These are phyloP conservation scores for Vanilla planifolia DNA, from an alignment of 106 monocot species.

Conservation along the genomic window DNA sequence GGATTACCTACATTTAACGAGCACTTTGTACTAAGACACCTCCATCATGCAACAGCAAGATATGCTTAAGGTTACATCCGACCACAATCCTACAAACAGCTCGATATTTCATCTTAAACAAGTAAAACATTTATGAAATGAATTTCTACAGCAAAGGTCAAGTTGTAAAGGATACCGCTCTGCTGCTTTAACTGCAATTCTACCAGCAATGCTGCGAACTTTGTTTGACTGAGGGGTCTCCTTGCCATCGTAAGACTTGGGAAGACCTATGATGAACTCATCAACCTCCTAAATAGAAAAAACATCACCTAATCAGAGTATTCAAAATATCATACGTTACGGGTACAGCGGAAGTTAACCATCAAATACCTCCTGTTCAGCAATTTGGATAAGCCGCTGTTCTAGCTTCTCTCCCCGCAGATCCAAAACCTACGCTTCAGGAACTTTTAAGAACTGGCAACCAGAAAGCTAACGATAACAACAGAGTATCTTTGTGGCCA, in stretches of 20 bases:
- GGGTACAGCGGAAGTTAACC: not conserved
- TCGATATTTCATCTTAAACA: too few species aligned
- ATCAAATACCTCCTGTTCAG: slow-evolving; percentile 43
- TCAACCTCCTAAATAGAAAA: slow-evolving; percentile 65
- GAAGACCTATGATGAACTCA: slow-evolving; percentile 85
- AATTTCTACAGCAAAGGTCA: not conserved
- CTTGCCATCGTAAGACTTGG: slow-evolving; percentile 59
- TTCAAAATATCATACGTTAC: not conserved
- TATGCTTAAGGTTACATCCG: too few species aligned
- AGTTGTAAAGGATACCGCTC: slow-evolving; percentile 38
- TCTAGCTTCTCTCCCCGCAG: slow-evolving; percentile 76
- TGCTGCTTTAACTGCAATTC: slow-evolving; percentile 77
- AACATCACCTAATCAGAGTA: not conserved
- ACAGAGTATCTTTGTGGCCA: not conserved
- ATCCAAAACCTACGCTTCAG: slow-evolving; percentile 48
- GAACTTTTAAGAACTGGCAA: not conserved
- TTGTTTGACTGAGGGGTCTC: slow-evolving; percentile 90
- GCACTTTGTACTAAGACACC: too few species aligned
- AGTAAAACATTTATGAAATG: not conserved
- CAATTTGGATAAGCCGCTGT: slow-evolving; percentile 55
- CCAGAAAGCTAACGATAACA: not conserved
- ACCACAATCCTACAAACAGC: too few species aligned
- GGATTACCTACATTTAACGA: too few species aligned
- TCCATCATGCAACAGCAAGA: too few species aligned
- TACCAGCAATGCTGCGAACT: slow-evolving; percentile 80